These are phyloP conservation scores for Ophiostoma ulmi DNA, from an alignment of 2,329 filamentous ascomycete genomes.

Conservation along the genomic window DNA sequence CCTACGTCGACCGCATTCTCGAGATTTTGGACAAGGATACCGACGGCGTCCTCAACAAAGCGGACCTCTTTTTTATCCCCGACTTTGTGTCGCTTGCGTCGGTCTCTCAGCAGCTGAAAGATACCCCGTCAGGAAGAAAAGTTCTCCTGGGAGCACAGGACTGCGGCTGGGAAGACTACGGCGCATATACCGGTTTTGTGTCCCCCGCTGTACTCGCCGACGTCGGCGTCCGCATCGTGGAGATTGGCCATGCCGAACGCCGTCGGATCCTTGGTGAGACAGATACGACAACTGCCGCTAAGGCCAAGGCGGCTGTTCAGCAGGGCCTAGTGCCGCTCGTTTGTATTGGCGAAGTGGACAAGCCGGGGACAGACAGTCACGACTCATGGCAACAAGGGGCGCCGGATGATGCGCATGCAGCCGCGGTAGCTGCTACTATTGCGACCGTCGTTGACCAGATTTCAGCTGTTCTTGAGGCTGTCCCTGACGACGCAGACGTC, in stretches of 20 bases:
- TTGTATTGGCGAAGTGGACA: conserved; percentile 68
- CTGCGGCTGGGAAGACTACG: conserved; percentile 62
- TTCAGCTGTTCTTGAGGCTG: conserved; percentile 53
- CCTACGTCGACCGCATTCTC: conserved; percentile 50
- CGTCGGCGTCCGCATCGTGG: conserved; percentile 66
- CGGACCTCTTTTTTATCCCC: conserved; percentile 72
- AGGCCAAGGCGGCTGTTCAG: conserved; percentile 61
- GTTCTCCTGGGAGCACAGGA: conserved; percentile 72
- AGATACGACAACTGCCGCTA: conserved; percentile 61
- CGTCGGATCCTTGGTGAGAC: conserved; percentile 67
- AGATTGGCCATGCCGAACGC: conserved; percentile 77
- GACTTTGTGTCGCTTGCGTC: conserved; percentile 66
- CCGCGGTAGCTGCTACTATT: conserved; percentile 51
- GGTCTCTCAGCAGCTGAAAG: conserved; percentile 44
- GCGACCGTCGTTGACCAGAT: conserved; percentile 64
- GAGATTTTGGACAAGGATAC: conserved; percentile 33
- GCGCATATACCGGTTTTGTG: conserved; percentile 73
- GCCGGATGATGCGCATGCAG: conserved; percentile 48
- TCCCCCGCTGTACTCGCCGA: conserved; percentile 63
- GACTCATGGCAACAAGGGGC: conserved; percentile 5
- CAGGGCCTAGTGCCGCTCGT: conserved; percentile 72
- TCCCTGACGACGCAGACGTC: conserved; percentile 61
- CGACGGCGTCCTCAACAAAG: conserved; percentile 37
- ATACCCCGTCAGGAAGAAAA: conserved; percentile 36
- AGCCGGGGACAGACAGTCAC: conserved; percentile 22